These are phyloP conservation scores for Lyophyllum decastes DNA, from an alignment of 768 basidiomycete genomes.

Conservation along the genomic window DNA sequence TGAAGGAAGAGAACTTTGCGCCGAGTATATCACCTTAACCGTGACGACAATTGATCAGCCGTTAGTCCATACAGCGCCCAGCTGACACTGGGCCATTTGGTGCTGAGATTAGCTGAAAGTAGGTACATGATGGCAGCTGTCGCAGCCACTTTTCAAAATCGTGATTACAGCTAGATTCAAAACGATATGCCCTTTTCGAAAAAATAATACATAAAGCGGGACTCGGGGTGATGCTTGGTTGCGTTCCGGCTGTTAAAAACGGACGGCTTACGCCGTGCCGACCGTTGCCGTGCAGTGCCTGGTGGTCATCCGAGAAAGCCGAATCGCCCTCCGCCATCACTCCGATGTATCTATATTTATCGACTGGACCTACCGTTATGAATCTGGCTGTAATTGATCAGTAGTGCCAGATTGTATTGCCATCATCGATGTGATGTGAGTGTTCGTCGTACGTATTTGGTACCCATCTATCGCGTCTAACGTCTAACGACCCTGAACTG, in stretches of 20 bases:
- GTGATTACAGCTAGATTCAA: too few relatives aligned
- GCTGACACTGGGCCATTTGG: constrained; percentile 5
- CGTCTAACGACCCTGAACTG: constrained; percentile 6
- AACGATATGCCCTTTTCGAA: too few relatives aligned
- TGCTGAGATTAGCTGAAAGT: neutral
- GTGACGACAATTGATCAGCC: constrained; percentile 7
- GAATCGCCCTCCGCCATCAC: too few relatives aligned
- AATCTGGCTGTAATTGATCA: neutral
- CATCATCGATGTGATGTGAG: constrained; percentile 6
- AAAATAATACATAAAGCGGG: too few relatives aligned
- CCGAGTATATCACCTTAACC: constrained; percentile 1
- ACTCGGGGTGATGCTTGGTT: too few relatives aligned
- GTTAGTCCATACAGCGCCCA: constrained; percentile 5
- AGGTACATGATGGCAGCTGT: constrained; percentile 10
- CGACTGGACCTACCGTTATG: too few relatives aligned
- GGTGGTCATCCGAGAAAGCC: too few relatives aligned
- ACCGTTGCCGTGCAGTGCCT: too few relatives aligned
- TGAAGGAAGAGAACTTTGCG: neutral
- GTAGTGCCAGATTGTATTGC: neutral
- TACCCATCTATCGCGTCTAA: constrained; percentile 4
- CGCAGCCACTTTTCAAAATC: constrained; percentile 5
- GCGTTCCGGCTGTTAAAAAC: too few relatives aligned
- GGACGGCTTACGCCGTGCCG: too few relatives aligned
- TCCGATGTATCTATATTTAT: too few relatives aligned
- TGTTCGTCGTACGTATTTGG: neutral